These are phyloP conservation scores for Bassia scoparia DNA, from an alignment of 148 eudicot genomes.

Conservation along the genomic window DNA sequence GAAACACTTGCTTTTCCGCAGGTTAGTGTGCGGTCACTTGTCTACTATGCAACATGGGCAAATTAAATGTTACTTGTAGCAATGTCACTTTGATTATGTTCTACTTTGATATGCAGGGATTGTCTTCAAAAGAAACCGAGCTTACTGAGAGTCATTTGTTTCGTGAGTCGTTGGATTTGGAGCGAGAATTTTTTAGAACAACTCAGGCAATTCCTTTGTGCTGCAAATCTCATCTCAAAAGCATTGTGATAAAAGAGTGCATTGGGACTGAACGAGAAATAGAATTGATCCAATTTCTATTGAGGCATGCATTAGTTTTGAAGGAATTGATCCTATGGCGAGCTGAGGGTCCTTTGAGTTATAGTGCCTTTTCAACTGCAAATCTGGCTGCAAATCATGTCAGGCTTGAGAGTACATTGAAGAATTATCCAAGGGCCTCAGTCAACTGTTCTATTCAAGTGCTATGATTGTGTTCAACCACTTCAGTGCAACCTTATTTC, in stretches of 20 bases:
- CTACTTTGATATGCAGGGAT: background rate
- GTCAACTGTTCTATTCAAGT: background rate
- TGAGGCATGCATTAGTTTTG: background rate
- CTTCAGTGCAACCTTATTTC: no score
- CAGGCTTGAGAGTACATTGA: background rate
- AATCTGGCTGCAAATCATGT: background rate
- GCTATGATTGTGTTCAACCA: background rate
- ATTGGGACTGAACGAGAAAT: background rate
- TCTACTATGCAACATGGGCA: background rate
- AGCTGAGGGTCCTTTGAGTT: background rate
- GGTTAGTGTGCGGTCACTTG: background rate
- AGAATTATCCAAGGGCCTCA: conserved; percentile 8
- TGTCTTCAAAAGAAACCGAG: background rate
- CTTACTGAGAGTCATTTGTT: background rate
- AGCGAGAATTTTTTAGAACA: background rate
- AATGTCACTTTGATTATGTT: background rate
- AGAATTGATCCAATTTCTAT: background rate
- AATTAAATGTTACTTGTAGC: background rate
- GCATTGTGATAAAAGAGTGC: background rate
- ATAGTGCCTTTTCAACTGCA: no score
- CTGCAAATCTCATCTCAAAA: conserved; percentile 4
- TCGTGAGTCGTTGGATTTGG: background rate
- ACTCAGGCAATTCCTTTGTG: conserved; percentile 4
- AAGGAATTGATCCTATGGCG: background rate
- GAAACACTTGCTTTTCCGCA: conserved; percentile 5